Evolutionary conservation across 2,329 filamentous ascomycete species (phyloP), one percentile per base, ranked within the genome.

Genomic region (Arthrobotrys sphaeroides): DNA sequence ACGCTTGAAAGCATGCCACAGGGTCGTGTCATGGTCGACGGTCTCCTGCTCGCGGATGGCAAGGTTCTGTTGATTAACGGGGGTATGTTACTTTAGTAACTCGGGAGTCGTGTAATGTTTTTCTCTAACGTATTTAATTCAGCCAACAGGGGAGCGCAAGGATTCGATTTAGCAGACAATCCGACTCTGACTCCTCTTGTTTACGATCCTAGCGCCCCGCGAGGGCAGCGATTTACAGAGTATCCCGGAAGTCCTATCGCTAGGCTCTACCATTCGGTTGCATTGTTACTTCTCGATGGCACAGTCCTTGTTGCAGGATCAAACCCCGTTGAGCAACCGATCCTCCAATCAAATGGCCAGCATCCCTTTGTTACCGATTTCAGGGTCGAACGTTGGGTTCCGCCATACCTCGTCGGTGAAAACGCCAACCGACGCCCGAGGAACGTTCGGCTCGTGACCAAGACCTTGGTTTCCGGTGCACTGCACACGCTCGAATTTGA

Each of bases 31-130:
- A 89, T 89, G 87, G 86, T 89, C 33, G 87, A 89, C 80, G 87
- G 85, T 28, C 85, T 85, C 38, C 82, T 89, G 9, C 84, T 90
- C 38, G 85, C 88, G 5, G 88, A 90, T 78, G 88, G 88, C 38
- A 89, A 85, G 1, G 84, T 88, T 42, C 80, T 87, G 60, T 88
- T 86, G 84, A 82, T 89, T 70, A 89, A 89, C 79, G 88, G 88
- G 69, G 86, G 72, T 57, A 47, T 47, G 70, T 9, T 16, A 57
- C 22, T 60, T n/a, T 24, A 33, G 28, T n/a, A 13, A 28, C 10
- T 31, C 4, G 13, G 6, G n/a, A n/a, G n/a, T n/a, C n/a, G n/a
- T n/a, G n/a, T n/a, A n/a, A n/a, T n/a, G n/a, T n/a, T n/a, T n/a
- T n/a, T 9, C 20, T 36, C 47, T 72, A 20, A 53, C 26, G n/a